Evolutionary conservation across 225 moss, liverwort and hornwort genomes (phyloP).

Genomic region (Anthoceros angustus): DNA sequence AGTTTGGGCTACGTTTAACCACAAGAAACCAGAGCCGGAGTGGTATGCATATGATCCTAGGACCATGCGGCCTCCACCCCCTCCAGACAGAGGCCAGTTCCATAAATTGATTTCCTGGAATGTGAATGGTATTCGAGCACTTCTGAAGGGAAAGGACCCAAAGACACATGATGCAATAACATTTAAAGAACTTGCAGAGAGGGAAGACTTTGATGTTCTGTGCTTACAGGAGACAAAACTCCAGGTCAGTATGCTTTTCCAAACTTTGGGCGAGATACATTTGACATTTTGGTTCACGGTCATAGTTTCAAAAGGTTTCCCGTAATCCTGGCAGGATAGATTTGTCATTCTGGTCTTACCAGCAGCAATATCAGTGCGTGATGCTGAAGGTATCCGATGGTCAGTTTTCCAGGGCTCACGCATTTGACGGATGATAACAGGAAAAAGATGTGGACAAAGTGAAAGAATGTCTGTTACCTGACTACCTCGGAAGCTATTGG

Average conservation of each 20-base stretch:
- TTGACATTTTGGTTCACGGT: neutral
- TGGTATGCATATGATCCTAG: constrained; percentile 71
- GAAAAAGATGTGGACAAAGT: constrained; percentile 71
- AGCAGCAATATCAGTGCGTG: too few species aligned
- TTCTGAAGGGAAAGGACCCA: constrained; percentile 62
- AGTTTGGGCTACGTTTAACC: constrained; percentile 60
- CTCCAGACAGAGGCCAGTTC: constrained; percentile 18
- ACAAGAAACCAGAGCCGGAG: constrained; percentile 44
- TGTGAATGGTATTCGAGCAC: constrained; percentile 81
- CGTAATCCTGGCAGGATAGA: too few species aligned
- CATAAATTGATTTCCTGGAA: constrained; percentile 89
- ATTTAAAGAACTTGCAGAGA: constrained; percentile 38
- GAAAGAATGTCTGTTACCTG: constrained; percentile 27
- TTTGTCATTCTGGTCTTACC: too few species aligned
- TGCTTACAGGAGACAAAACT: constrained; percentile 78
- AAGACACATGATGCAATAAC: constrained; percentile 42
- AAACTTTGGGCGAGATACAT: neutral
- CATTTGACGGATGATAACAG: constrained; percentile 13
- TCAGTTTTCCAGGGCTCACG: too few species aligned
- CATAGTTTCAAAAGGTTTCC: too few species aligned
- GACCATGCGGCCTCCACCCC: constrained; percentile 49
- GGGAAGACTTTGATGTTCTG: constrained; percentile 28
- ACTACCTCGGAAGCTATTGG: constrained; percentile 52
- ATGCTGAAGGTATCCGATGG: too few species aligned
- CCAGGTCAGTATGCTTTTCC: constrained; percentile 27